Percentiles rank a stretch among this genome's conserved stretches.
phyloP scores from a whole-genome alignment of 2,329 filamentous ascomycete genomes.

The Neonectria hederae region DNA sequence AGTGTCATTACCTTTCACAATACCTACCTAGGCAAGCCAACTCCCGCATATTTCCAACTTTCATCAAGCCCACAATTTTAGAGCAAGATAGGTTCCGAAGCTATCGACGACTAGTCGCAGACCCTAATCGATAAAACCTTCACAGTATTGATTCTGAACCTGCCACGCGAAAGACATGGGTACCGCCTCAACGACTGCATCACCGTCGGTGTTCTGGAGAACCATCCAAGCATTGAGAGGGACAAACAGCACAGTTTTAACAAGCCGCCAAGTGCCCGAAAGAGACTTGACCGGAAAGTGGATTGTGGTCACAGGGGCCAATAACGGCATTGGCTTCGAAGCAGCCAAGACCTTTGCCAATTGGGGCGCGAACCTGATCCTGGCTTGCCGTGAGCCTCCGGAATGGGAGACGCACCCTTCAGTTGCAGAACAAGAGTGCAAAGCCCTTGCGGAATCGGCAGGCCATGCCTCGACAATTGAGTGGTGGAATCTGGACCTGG shows the following conservation, averaged over 20 bases:
- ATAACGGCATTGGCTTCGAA: conserved; percentile 15
- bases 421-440: conserved; percentile 1
- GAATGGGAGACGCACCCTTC: conserved; percentile 6
- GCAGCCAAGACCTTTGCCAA: conserved; percentile 11
- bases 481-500: conserved; percentile 15
- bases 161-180: background rate
- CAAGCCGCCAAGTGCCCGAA: conserved; percentile 2
- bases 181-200: background rate
- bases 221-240: background rate
- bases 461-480: conserved; percentile 13
- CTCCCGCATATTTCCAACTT: background rate
- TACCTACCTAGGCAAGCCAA: background rate
- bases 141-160: background rate
- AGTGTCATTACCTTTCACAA: background rate
- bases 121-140: background rate
- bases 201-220: background rate
- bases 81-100: background rate
- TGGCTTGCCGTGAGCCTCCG: conserved; percentile 14
- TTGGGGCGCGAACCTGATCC: conserved; percentile 10
- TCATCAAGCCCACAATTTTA: background rate
- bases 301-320: conserved; percentile 15
- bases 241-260: background rate
- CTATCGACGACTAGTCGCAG: background rate
- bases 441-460: background rate
- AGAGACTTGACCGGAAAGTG: conserved; percentile 7